Base-by-base conservation (phyloP, 2,329 filamentous ascomycete genomes). In the Colletotrichum gigasporum region DNA sequence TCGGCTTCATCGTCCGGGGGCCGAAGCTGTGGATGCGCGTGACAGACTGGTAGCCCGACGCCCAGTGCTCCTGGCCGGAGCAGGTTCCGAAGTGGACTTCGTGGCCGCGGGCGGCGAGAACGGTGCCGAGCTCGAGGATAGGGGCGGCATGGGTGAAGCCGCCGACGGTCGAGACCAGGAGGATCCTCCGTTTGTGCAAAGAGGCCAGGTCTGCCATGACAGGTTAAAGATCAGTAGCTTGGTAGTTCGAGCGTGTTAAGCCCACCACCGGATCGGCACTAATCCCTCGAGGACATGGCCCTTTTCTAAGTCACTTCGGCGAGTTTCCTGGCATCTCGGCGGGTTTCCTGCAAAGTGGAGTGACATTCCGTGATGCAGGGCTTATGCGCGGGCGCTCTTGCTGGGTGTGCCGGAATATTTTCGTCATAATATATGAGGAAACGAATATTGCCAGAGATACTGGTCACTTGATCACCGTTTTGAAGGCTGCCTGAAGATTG, bases 111-210 rank as follows among this genome's bases (percentile, higher is more conserved):
- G 71, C 61, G 20, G 75, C 69, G 11, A 79, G 72, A 0, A 75
- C 70, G 9, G 69, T 67, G 18, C 74, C 75, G 30, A 79, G 70
- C 56, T 80, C 76, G 14, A 79, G 71, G 5, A 79, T 69, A 1
- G 76, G 76, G 2, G 73, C 77, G 75, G 39, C 75, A 47, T 78
- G 75, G 4, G 75, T 78, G 54, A 75, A 77, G 30, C 76, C 76
- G n/a, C 76, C 75, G 3, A 71, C 72, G 3, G 75, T 76, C 18
- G 71, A 75, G 6, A 77, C 71, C 26, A 78, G 68, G 44, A 78
- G 71, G 20, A 78, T 72, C n/a, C 47, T 28, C 26, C 39, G 37
- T 14, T 45, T 26, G 22, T 22, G n/a, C 11, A 7, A 37, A 3
- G 11, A 10, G 18, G 18, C 12, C 10, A 26, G 1, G 11, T 6